These are phyloP conservation scores for Cryptococcus jaspeensis DNA, from an alignment of 1,284 basidiomycete species.

Conservation along the genomic window DNA sequence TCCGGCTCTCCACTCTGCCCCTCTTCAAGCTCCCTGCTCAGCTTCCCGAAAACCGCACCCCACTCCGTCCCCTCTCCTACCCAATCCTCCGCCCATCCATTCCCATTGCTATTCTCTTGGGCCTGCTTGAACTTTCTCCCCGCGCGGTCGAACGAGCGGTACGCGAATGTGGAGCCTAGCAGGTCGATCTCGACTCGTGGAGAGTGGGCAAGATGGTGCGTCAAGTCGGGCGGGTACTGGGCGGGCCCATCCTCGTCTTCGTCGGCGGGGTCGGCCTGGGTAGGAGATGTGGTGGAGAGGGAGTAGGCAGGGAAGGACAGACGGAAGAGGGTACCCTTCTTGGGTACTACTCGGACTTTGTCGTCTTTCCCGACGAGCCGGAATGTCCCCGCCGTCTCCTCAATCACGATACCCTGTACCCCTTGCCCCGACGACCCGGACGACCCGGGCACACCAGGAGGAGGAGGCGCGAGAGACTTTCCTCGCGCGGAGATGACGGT, in stretches of 20 bases:
- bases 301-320: slow-evolving; percentile 49
- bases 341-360: slow-evolving; percentile 49
- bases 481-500: slow-evolving; percentile 34
- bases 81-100: slow-evolving; percentile 48
- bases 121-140: slow-evolving; percentile 52
- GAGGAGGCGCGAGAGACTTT: slow-evolving; percentile 26
- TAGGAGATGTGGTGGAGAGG: slow-evolving; percentile 7
- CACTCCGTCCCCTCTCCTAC: slow-evolving; percentile 31
- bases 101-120: slow-evolving; percentile 36
- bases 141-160: slow-evolving; percentile 51
- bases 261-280: not conserved
- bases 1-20: not conserved
- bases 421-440: slow-evolving; percentile 17
- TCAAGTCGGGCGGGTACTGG: slow-evolving; percentile 10
- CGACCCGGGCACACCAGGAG: too few relatives aligned
- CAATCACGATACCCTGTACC: slow-evolving; percentile 50
- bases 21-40: slow-evolving; percentile 3
- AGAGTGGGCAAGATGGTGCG: slow-evolving; percentile 13
- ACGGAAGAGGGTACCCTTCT: slow-evolving; percentile 49
- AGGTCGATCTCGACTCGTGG: slow-evolving; percentile 49
- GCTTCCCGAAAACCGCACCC: slow-evolving; percentile 17
- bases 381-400: slow-evolving; percentile 54
- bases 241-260: not conserved
- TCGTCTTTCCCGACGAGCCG: slow-evolving; percentile 42
- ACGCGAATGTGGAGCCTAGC: slow-evolving; percentile 50